Evolutionary conservation across 306 rosid species (phyloP).

Genomic region (Oemleria cerasiformis): DNA sequence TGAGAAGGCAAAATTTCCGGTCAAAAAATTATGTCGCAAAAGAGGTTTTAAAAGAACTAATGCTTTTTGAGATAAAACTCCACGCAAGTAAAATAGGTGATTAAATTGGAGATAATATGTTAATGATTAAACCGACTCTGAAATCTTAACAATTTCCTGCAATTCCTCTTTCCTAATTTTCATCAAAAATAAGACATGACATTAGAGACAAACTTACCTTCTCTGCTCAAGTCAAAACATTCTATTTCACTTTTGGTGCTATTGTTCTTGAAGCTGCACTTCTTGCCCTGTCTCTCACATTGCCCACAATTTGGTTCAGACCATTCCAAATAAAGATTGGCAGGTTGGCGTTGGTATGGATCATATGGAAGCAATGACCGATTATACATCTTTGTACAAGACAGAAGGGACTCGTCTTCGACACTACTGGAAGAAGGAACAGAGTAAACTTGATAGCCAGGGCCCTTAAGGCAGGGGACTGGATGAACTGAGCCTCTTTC

Average conservation of each 20-base stretch:
- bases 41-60: too few species aligned
- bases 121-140: background rate
- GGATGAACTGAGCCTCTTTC: fast-evolving
- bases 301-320: slow-evolving; percentile 21
- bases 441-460: slow-evolving; percentile 8
- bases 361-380: background rate
- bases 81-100: too few species aligned
- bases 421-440: fast-evolving
- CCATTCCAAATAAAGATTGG: slow-evolving; percentile 23
- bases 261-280: slow-evolving; percentile 29
- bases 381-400: slow-evolving; percentile 28
- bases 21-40: too few species aligned
- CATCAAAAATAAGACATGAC: background rate
- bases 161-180: background rate
- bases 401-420: background rate
- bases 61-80: too few species aligned
- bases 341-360: too few species aligned
- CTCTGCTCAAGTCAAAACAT: slow-evolving; percentile 8
- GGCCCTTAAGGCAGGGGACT: slow-evolving; percentile 12
- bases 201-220: slow-evolving; percentile 6
- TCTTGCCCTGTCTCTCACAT: slow-evolving; percentile 25
- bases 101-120: too few species aligned
- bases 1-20: too few species aligned
- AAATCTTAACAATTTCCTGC: too few species aligned
- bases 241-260: background rate